Conservation (phyloP, 495 filamentous ascomycete genomes). For the Pseudevernia furfuracea region DNA sequence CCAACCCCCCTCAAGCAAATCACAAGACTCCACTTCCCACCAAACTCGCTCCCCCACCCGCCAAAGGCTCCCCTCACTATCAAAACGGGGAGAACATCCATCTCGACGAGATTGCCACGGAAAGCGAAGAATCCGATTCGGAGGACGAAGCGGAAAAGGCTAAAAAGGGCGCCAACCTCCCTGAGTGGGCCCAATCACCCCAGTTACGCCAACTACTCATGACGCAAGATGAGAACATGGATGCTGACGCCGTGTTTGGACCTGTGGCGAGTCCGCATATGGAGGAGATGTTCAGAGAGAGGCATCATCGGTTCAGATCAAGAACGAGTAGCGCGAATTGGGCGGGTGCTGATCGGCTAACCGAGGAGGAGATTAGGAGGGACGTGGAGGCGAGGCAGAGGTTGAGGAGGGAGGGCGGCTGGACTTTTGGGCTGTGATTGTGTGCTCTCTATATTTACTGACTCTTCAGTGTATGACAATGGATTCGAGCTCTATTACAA, state of each 20-base stretch:
- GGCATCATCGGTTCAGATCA: slow-evolving; percentile 74
- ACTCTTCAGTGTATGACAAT: background rate
- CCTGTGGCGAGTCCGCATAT: slow-evolving; percentile 77
- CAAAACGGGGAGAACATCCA: slow-evolving; percentile 77
- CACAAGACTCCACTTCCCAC: slow-evolving; percentile 52
- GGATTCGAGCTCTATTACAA: background rate
- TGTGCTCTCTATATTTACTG: background rate
- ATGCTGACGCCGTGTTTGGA: slow-evolving; percentile 85
- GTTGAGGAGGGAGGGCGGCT: slow-evolving; percentile 75
- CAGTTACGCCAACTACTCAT: slow-evolving; percentile 60
- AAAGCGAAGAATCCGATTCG: slow-evolving; percentile 82
- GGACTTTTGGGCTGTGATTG: slow-evolving; percentile 53
- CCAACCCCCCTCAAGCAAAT: slow-evolving; percentile 39
- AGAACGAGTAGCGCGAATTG: slow-evolving; percentile 92
- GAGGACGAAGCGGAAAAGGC: slow-evolving; percentile 74
- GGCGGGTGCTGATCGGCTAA: slow-evolving; percentile 75
- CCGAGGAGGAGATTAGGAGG: slow-evolving; percentile 74
- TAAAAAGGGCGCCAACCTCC: slow-evolving; percentile 46
- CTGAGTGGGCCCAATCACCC: slow-evolving; percentile 79
- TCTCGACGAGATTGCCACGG: slow-evolving; percentile 87
- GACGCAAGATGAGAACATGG: slow-evolving; percentile 64
- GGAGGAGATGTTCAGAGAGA: slow-evolving; percentile 90
- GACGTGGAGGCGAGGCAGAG: slow-evolving; percentile 76
- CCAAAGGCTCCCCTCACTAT: slow-evolving; percentile 55
- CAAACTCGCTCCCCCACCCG: slow-evolving; percentile 44